Base-by-base conservation (phyloP, 2,329 filamentous ascomycete genomes). In the Trichoderma sp. region DNA sequence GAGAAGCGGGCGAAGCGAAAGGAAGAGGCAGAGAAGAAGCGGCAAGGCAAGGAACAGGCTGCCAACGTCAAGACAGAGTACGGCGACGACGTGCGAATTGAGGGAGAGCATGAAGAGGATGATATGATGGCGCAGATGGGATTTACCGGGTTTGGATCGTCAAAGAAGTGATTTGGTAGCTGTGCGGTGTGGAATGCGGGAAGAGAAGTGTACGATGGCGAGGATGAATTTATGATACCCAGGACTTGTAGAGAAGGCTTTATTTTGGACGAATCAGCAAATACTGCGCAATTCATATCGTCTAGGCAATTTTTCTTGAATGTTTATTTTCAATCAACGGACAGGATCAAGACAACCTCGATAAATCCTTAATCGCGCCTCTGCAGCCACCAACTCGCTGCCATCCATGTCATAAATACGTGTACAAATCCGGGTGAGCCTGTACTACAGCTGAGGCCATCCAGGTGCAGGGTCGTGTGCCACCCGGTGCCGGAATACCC, bases 121-220 rank as follows among this genome's bases (percentile, higher is more conserved):
- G 88, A 91, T 75, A 89, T 91, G 88, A 87, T 89, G 87, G 87
- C 87, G 13, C 84, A 86, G 70, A 88, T 91, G 86, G 88, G 89
- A 0, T 87, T 91, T 72, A 84, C 84, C 1, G 88, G 88, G 0
- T 91, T 91, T 78, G 88, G 89, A 10, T 82, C 82, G 10, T 86
- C 86, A 3, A 87, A 87, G 75, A 88, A 85, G 79, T 82, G 73
- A 76, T 57, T 57, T n/a, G 53, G 16, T 68, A 7, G 55, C 19
- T 14, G 14, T 31, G 5, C 40, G 37, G 35, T 5, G 16, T 65
- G 13, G 10, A 2, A 11, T 40, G 43, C 19, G 21, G 6, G 43
- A 11, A 10, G 43, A 8, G 43, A 47, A 21, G n/a, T 24, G 47
- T 49, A 43, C 3, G 43, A 49, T 49, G 47, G n/a, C 47, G n/a